Evolutionary conservation across 805 yeast genomes (phyloP).

Genomic region (Candida vaughaniae): DNA sequence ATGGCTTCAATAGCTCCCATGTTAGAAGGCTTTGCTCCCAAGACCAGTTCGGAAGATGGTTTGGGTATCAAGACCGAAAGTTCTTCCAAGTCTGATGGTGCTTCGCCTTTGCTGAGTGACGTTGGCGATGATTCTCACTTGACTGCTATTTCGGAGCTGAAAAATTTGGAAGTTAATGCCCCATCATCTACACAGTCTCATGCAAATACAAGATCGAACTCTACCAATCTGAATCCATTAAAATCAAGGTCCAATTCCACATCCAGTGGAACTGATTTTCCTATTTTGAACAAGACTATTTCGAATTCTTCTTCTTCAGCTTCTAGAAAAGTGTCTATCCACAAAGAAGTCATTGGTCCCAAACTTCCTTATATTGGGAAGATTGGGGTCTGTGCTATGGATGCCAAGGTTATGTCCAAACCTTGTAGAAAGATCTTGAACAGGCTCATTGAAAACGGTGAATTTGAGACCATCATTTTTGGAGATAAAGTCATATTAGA

Average conservation of each 20-base stretch:
- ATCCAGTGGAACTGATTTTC: slow-evolving; percentile 15
- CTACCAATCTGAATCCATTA: slow-evolving; percentile 6
- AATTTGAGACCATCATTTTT: slow-evolving; percentile 93
- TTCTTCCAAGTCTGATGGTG: background rate
- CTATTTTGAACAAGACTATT: slow-evolving; percentile 33
- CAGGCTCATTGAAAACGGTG: slow-evolving; percentile 86
- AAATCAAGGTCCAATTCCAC: slow-evolving; percentile 23
- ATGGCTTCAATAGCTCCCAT: slow-evolving; percentile 82
- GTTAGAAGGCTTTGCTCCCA: slow-evolving; percentile 70
- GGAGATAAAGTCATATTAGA: slow-evolving; percentile 96
- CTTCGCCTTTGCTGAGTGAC: background rate
- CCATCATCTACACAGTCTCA: background rate
- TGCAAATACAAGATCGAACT: slow-evolving; percentile 4
- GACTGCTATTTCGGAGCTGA: background rate
- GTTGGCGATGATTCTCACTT: background rate
- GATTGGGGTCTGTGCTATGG: slow-evolving; percentile 99
- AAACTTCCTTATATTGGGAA: slow-evolving; percentile 77
- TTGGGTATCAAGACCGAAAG: slow-evolving; percentile 4
- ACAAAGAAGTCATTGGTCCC: slow-evolving; percentile 43
- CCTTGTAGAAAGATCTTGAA: slow-evolving; percentile 92
- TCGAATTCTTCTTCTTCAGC: slow-evolving; percentile 35
- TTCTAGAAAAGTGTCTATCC: slow-evolving; percentile 30
- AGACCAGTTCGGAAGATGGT: slow-evolving; percentile 43
- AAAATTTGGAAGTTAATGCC: background rate
- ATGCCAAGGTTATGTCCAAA: slow-evolving; percentile 89